Evolutionary conservation across 2,329 filamentous ascomycete species (phyloP).

Genomic region (Colletotrichum aenigma): DNA sequence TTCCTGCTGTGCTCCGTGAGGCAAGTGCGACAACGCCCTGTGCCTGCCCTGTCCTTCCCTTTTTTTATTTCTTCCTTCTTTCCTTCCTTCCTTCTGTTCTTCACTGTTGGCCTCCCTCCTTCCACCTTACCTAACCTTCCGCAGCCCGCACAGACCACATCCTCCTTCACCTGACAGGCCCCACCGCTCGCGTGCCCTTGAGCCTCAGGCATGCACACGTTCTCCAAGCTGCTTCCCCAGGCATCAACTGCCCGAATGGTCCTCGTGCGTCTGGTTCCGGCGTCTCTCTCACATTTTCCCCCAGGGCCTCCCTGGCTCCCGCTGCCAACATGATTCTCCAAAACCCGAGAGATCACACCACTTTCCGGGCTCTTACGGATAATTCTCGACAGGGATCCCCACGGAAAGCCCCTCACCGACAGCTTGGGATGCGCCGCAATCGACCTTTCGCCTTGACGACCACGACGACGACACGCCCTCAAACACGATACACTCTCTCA

Average conservation of each 20-base stretch:
- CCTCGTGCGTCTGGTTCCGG: background rate
- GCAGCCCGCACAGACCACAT: background rate
- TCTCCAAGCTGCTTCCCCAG: background rate
- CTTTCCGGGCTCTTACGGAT: conserved; percentile 11
- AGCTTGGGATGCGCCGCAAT: background rate
- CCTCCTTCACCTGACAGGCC: background rate
- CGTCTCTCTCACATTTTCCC: background rate
- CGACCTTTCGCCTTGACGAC: background rate
- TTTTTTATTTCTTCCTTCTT: background rate
- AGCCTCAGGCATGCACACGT: background rate
- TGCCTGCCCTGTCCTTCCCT: background rate
- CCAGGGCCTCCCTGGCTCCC: background rate
- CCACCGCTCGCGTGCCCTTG: background rate
- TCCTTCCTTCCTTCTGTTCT: background rate
- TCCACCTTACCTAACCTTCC: background rate
- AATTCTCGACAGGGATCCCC: background rate
- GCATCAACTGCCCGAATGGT: background rate
- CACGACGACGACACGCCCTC: background rate
- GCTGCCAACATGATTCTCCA: background rate
- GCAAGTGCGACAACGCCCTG: background rate
- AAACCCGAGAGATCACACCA: conserved; percentile 16
- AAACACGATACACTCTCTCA: background rate
- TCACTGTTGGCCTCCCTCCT: background rate
- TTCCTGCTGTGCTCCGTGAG: background rate
- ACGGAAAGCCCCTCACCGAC: background rate